A percentile compares a stretch with the other conserved stretches of the same genome.
phyloP scores from a whole-genome alignment of 1,284 basidiomycete species.

The Inonotus hispidus region DNA sequence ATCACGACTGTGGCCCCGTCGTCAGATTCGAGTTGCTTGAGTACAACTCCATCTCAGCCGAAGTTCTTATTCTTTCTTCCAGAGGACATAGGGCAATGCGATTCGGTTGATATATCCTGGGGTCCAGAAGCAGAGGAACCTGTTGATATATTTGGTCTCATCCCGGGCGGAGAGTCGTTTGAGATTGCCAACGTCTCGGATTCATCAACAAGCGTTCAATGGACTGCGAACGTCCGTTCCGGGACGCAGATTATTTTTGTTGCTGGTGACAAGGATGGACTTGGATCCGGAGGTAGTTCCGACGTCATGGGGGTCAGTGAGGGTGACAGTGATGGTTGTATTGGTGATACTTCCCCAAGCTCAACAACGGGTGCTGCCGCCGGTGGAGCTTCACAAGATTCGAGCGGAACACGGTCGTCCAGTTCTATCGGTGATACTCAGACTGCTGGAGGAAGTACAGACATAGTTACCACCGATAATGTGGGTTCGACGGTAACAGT shows the following conservation, averaged over 20 bases:
- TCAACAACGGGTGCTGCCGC: slow-evolving; percentile 14
- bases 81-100: slow-evolving; percentile 15
- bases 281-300: slow-evolving; percentile 18
- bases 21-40: slow-evolving; percentile 18
- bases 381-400: slow-evolving; percentile 8
- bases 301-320: slow-evolving; percentile 13
- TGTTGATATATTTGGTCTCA: slow-evolving; percentile 16
- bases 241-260: slow-evolving; percentile 18
- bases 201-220: slow-evolving; percentile 2
- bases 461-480: background rate
- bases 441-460: background rate
- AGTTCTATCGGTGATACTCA: background rate
- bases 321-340: slow-evolving; percentile 11
- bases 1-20: slow-evolving; percentile 17
- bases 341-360: slow-evolving; percentile 18
- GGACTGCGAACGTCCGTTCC: slow-evolving; percentile 11
- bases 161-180: slow-evolving; percentile 19
- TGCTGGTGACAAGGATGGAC: slow-evolving; percentile 17
- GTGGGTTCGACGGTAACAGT: background rate
- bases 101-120: slow-evolving; percentile 12
- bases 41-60: slow-evolving; percentile 4
- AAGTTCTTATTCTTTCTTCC: slow-evolving; percentile 18
- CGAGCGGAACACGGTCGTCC: background rate
- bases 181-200: slow-evolving; percentile 15
- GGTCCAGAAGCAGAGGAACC: slow-evolving; percentile 8